Evolutionary conservation across 495 filamentous ascomycete species (phyloP).

Genomic region (Chaetomium fimeti): DNA sequence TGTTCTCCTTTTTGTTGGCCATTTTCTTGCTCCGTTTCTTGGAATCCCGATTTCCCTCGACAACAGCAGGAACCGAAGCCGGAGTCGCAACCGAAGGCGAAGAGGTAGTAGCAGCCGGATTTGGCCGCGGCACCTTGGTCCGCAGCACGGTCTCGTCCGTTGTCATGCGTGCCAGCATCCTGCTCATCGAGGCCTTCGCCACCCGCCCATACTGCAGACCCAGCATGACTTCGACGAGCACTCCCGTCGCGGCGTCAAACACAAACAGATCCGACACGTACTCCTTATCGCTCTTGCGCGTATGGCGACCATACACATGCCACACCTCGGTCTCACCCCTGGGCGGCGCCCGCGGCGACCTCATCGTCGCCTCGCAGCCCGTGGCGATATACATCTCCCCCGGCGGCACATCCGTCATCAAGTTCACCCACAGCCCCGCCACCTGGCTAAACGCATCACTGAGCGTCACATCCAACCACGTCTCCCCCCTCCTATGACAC

Average conservation of each 20-base stretch:
- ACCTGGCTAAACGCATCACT: constrained; percentile 48
- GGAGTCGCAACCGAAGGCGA: not conserved
- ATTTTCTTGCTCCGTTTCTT: not conserved
- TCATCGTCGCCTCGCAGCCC: constrained; percentile 50
- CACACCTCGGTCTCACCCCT: constrained; percentile 36
- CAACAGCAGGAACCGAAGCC: not conserved
- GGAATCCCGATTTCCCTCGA: not conserved
- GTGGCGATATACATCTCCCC: constrained; percentile 51
- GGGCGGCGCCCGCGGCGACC: constrained; percentile 36
- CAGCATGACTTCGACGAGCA: constrained; percentile 49
- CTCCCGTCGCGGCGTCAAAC: constrained; percentile 45
- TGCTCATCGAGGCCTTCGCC: constrained; percentile 42
- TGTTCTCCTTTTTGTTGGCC: not conserved
- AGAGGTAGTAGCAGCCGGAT: not conserved
- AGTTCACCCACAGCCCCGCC: constrained; percentile 51
- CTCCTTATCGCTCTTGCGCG: constrained; percentile 33
- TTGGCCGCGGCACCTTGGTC: not conserved
- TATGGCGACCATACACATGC: constrained; percentile 48
- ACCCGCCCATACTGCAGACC: constrained; percentile 51
- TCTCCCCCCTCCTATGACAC: not conserved
- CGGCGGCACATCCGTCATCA: constrained; percentile 45
- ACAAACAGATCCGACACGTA: constrained; percentile 54
- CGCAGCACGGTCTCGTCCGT: constrained; percentile 27
- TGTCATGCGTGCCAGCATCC: not conserved
- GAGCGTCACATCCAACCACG: not conserved